Percentiles rank a stretch among this genome's conserved stretches.
Evolutionary conservation across 805 yeast species (phyloP).

Genomic region (Ogataea ramenticola): DNA sequence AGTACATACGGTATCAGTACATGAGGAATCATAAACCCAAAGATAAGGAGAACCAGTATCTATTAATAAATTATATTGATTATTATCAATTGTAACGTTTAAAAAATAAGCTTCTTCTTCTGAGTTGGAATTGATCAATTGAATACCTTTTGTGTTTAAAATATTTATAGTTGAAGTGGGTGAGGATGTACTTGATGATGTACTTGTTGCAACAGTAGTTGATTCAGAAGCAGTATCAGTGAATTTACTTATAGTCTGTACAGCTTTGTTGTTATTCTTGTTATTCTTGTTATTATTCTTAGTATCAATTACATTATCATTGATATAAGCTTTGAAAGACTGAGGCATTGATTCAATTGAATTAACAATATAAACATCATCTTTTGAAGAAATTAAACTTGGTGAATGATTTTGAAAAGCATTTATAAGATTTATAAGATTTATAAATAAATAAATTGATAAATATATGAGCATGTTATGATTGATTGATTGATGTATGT

Average conservation of each 20-base stretch:
- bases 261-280: background rate
- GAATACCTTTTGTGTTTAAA: slow-evolving; percentile 15
- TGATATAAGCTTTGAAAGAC: background rate
- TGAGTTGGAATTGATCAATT: slow-evolving; percentile 18
- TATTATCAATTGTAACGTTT: slow-evolving; percentile 31
- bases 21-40: slow-evolving; percentile 53
- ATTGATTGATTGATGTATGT: too few species aligned
- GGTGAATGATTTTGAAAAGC: slow-evolving; percentile 1
- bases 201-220: background rate
- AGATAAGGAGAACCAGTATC: slow-evolving; percentile 63
- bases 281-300: too few species aligned
- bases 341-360: background rate
- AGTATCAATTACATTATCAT: background rate
- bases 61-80: slow-evolving; percentile 42
- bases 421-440: background rate
- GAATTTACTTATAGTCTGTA: background rate
- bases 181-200: background rate
- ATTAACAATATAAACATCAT: background rate
- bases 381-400: background rate
- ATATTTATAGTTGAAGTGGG: background rate
- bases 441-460: too few species aligned
- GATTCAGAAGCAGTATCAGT: background rate
- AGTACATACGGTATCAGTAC: slow-evolving; percentile 38
- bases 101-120: slow-evolving; percentile 30
- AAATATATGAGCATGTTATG: too few species aligned